These are phyloP conservation scores for Paratinospora sagittata DNA, from an alignment of 164 flowering plant genomes.

Conservation along the genomic window DNA sequence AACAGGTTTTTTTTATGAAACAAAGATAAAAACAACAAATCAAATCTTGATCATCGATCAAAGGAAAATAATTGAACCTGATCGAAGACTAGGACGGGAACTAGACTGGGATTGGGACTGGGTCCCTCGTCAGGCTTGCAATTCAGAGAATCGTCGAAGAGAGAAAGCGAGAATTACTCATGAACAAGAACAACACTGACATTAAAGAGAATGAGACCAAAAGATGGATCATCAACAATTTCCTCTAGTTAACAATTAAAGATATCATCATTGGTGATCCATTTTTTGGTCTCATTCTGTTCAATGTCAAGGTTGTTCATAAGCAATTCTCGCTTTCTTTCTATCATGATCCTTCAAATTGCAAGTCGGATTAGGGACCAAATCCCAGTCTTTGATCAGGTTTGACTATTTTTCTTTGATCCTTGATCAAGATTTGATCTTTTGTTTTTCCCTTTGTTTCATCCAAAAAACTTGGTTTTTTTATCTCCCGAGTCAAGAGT, in stretches of 20 bases:
- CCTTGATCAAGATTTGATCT: neutral
- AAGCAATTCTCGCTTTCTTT: constrained; percentile 77
- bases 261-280: constrained; percentile 70
- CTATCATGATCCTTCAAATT: constrained; percentile 71
- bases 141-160: constrained; percentile 66
- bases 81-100: neutral
- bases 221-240: constrained; percentile 60
- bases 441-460: neutral
- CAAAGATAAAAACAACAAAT: neutral
- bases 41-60: neutral
- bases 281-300: constrained; percentile 59
- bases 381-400: constrained; percentile 6
- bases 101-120: neutral
- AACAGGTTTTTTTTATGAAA: too few species aligned
- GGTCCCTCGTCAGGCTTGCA: constrained; percentile 34
- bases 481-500: too few species aligned
- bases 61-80: constrained; percentile 6
- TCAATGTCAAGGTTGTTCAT: constrained; percentile 73
- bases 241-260: constrained; percentile 76
- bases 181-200: constrained; percentile 45
- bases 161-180: too few species aligned
- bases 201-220: constrained; percentile 72
- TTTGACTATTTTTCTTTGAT: neutral
- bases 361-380: constrained; percentile 30
- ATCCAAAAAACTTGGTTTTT: too few species aligned